Evolutionary conservation across 208 protist species (phyloP), one percentile per base, ranked within the genome.

Genomic region (Zelonia costaricensis): DNA sequence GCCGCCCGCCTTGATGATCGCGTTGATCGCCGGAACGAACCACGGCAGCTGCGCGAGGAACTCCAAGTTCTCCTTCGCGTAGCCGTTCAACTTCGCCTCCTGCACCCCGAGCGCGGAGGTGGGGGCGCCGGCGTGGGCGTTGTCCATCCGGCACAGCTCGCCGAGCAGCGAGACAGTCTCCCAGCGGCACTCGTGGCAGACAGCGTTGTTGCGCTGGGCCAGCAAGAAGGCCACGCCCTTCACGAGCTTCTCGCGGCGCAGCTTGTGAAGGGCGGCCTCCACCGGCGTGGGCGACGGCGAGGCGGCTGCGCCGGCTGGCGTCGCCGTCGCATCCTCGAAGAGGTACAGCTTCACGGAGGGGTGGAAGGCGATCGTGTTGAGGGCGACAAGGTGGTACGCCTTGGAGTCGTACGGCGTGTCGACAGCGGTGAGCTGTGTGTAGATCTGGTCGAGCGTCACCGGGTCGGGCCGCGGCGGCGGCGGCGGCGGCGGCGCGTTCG

Each of bases 391-490:
- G 69, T 88, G 74, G 70, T 94, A 91, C 20, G 87, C 78, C 44
- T 84, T 81, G 25, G 76, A 59, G 43, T 88, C 69, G 58, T 80
- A 64, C 16, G 62, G 33, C 9, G 70, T 66, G 40, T 75, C 67
- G 20, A 36, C 33, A 16, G 64, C 63, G 9, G 84, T 91, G 15
- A 94, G 69, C 23, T 67, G 48, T 10, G 78, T 53, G 57, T 82
- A 94, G n/a, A 94, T 90, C 10, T 84, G 84, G 42, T 94, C 84
- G 13, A 94, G 73, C 39, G 87, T 94, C 23, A 94, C 74, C 0
- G 87, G 87, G 52, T 93, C 87, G 2, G 87, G 87, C 1, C 81
- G 87, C 23, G 87, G 87, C 13, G 83, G 87, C 28, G 87, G 81
- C 1, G 87, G 87, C 3, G 61, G 52, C 53, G 22, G 33, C 27